phyloP scores from a whole-genome alignment of 2,329 filamentous ascomycete species.

The Paraphaeosphaeria sporulosa region DNA sequence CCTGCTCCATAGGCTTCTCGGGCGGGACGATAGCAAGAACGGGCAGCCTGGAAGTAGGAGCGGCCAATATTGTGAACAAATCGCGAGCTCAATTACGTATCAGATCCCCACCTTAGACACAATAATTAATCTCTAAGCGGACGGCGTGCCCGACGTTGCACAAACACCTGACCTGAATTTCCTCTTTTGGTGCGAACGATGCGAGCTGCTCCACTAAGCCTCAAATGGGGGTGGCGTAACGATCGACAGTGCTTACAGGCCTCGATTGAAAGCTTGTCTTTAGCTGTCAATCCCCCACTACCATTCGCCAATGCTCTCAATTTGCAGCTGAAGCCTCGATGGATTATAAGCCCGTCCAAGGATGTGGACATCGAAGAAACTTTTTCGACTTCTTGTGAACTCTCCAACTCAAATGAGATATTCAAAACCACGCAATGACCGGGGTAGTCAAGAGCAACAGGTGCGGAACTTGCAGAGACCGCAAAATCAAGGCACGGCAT shows the following conservation, averaged over 20 bases:
- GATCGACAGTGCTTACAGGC: slow-evolving; percentile 1
- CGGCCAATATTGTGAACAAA: background rate
- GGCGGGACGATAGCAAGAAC: background rate
- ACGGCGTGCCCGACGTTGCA: background rate
- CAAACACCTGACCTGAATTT: background rate
- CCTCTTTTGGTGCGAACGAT: slow-evolving; percentile 7
- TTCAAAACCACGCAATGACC: slow-evolving; percentile 10
- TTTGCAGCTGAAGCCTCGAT: background rate
- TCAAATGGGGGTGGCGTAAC: slow-evolving; percentile 1
- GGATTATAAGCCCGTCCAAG: background rate
- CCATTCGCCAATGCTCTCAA: background rate
- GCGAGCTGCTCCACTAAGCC: slow-evolving; percentile 1
- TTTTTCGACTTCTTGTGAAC: background rate
- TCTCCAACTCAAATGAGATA: background rate
- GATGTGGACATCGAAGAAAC: background rate
- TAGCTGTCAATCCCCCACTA: background rate
- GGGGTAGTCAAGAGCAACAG: slow-evolving; percentile 19
- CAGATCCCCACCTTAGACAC: background rate
- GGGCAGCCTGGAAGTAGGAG: background rate
- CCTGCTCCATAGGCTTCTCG: background rate
- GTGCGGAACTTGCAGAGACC: slow-evolving; percentile 18
- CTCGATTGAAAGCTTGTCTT: background rate
- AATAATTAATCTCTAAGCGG: background rate
- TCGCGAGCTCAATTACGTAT: background rate
- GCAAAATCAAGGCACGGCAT: slow-evolving; percentile 18